These are phyloP conservation scores for Alternaria atra DNA, from an alignment of 2,329 filamentous ascomycete species.

Conservation along the genomic window DNA sequence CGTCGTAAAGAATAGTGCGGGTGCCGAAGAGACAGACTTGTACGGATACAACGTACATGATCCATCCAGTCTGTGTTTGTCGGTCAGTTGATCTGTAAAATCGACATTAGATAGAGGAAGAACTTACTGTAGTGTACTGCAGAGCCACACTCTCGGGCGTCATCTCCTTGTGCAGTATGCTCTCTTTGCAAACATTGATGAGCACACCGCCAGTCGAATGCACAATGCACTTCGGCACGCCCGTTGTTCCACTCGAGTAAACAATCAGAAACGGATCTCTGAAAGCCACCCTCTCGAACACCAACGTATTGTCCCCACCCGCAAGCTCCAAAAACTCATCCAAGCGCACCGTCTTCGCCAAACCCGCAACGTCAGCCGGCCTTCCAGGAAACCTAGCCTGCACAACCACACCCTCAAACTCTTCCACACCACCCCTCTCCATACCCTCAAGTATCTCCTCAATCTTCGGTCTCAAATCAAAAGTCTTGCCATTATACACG, in stretches of 20 bases:
- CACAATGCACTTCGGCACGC: conserved; percentile 85
- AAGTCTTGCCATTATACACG: conserved; percentile 79
- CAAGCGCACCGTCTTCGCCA: conserved; percentile 60
- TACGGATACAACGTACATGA: conserved; percentile 79
- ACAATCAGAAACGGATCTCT: conserved; percentile 80
- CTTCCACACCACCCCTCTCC: conserved; percentile 61
- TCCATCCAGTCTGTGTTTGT: conserved; percentile 65
- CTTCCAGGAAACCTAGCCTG: conserved; percentile 69
- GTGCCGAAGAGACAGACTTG: conserved; percentile 68
- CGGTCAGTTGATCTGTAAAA: not conserved
- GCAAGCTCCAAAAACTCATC: conserved; percentile 53
- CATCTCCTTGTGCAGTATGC: conserved; percentile 60
- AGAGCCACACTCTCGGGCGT: conserved; percentile 56
- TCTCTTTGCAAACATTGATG: conserved; percentile 70
- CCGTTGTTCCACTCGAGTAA: conserved; percentile 83
- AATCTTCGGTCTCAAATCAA: conserved; percentile 79
- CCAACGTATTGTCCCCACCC: conserved; percentile 51
- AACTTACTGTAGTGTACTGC: conserved; percentile 65
- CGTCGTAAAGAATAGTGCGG: conserved; percentile 78
- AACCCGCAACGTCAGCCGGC: conserved; percentile 65
- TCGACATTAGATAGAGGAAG: not conserved
- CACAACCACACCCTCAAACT: conserved; percentile 71
- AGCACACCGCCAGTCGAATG: conserved; percentile 75
- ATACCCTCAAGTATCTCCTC: conserved; percentile 70
- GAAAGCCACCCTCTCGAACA: conserved; percentile 71